Percentiles rank a stretch among this genome's conserved stretches.
These are phyloP conservation scores for Sugiyamaella xylanicola DNA, from an alignment of 1,139 yeast genomes.

Conservation along the genomic window DNA sequence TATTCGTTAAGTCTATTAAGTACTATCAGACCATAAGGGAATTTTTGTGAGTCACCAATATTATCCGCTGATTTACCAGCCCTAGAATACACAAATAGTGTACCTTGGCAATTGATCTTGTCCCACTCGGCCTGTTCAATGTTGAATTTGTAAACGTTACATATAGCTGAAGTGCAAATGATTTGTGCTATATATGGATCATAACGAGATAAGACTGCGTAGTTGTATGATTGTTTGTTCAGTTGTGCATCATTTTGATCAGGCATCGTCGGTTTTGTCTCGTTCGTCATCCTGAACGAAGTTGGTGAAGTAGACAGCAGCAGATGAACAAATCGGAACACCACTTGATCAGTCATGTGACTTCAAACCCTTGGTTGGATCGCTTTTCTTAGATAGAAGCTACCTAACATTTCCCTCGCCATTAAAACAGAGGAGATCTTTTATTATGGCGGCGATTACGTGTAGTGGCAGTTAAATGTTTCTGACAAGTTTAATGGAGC, in stretches of 20 bases:
- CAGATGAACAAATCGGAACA: too few relatives aligned
- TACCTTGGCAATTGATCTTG: conserved; percentile 78
- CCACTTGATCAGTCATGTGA: background rate
- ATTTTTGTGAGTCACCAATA: conserved; percentile 39
- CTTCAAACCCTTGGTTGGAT: too few relatives aligned
- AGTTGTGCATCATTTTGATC: conserved; percentile 1
- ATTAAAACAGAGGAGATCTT: too few relatives aligned
- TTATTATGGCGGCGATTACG: too few relatives aligned
- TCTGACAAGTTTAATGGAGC: too few relatives aligned
- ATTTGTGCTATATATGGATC: conserved; percentile 80
- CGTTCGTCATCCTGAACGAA: conserved; percentile 1
- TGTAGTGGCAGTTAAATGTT: too few relatives aligned
- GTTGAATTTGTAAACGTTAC: conserved; percentile 75
- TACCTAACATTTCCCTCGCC: too few relatives aligned
- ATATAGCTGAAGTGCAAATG: conserved; percentile 73
- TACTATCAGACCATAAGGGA: conserved; percentile 77
- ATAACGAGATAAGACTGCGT: conserved; percentile 78
- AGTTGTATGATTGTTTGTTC: conserved; percentile 50
- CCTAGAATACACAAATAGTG: conserved; percentile 75
- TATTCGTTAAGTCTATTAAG: conserved; percentile 74
- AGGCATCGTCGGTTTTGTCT: background rate
- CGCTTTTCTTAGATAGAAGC: too few relatives aligned
- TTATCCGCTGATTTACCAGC: conserved; percentile 39
- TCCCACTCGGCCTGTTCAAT: conserved; percentile 73
- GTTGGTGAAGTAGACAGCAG: too few relatives aligned